Percentiles rank a stretch among this genome's conserved stretches.
Evolutionary conservation across 768 basidiomycete species (phyloP).

Genomic region (Baorangia bicolor): DNA sequence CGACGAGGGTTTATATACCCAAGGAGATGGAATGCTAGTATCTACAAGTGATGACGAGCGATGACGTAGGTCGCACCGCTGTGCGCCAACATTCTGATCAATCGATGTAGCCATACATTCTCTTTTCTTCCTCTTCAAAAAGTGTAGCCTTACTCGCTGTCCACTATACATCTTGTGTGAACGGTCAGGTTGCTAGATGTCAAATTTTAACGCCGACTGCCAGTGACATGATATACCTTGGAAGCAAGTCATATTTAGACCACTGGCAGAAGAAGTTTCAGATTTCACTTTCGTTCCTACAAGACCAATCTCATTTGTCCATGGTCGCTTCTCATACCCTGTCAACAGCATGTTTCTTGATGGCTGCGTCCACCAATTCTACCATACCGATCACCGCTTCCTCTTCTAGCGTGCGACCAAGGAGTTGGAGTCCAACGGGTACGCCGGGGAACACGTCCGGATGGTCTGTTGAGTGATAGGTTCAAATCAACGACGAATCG

Average conservation of each 20-base stretch:
- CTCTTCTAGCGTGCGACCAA: slow-evolving; percentile 49
- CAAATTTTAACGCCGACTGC: not conserved
- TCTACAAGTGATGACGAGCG: no score
- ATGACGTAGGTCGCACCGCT: no score
- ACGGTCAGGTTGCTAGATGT: not conserved
- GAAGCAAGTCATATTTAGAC: not conserved
- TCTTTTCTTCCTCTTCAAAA: not conserved
- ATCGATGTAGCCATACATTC: not conserved
- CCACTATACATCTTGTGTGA: not conserved
- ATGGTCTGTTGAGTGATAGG: slow-evolving; percentile 33
- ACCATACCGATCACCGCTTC: slow-evolving; percentile 52
- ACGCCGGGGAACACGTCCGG: slow-evolving; percentile 44
- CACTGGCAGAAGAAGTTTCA: not conserved
- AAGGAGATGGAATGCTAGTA: no score
- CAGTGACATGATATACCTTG: not conserved
- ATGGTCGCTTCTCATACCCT: not conserved
- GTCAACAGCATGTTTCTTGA: slow-evolving; percentile 22
- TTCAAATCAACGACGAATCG: not conserved
- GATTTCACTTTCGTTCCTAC: not conserved
- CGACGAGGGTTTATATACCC: no score
- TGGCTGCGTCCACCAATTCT: slow-evolving; percentile 41
- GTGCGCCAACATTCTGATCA: not conserved
- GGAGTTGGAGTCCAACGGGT: slow-evolving; percentile 49
- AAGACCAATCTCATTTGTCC: not conserved
- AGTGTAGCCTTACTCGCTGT: slow-evolving; percentile 1